phyloP scores from a whole-genome alignment of 257 asterid species.

The Forsythia viridissima region DNA sequence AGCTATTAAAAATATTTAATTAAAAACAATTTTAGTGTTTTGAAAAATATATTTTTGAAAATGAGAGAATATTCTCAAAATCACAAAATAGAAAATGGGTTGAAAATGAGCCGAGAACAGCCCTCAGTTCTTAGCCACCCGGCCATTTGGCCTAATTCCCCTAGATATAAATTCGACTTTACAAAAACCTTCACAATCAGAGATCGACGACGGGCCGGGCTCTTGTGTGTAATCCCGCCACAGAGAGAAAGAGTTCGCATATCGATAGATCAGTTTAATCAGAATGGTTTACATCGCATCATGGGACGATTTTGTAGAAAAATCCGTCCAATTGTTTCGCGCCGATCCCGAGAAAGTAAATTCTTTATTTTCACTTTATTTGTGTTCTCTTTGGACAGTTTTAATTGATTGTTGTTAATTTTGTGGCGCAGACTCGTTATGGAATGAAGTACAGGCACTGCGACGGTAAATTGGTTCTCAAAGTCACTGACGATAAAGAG shows the following conservation, averaged over 20 bases:
- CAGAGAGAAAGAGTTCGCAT: background rate
- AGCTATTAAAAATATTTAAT: too few relatives aligned
- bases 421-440: conserved; percentile 66
- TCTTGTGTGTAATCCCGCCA: background rate
- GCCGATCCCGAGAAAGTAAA: conserved; percentile 71
- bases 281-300: conserved; percentile 74
- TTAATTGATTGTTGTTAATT: conserved; percentile 8
- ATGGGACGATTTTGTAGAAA: conserved; percentile 84
- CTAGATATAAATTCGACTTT: background rate
- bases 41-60: too few relatives aligned
- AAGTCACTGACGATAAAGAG: conserved; percentile 86
- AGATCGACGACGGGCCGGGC: background rate
- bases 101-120: too few relatives aligned
- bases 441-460: conserved; percentile 83
- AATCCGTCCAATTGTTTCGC: conserved; percentile 65
- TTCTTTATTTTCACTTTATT: background rate
- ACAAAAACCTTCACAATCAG: background rate
- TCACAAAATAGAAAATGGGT: too few relatives aligned
- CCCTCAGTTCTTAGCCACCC: too few relatives aligned
- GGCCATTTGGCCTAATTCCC: too few relatives aligned
- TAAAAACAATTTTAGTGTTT: too few relatives aligned
- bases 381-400: background rate
- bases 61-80: too few relatives aligned
- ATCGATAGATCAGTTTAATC: background rate
- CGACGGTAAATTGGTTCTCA: conserved; percentile 90